These are phyloP conservation scores for Camellia oleifera DNA, from an alignment of 179 eudicot genomes.

Conservation along the genomic window DNA sequence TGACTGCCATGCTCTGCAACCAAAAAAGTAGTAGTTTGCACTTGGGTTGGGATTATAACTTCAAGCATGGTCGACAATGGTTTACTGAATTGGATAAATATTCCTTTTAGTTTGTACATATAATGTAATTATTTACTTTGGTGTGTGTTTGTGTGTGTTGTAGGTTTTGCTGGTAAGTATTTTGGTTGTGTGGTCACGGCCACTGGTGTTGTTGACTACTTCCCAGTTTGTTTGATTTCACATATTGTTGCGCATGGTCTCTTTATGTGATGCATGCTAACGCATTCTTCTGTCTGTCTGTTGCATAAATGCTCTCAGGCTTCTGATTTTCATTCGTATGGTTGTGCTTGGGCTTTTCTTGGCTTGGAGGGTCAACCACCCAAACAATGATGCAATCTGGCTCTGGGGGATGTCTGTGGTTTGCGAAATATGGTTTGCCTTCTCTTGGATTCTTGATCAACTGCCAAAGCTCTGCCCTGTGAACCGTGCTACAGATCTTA, in stretches of 20 bases:
- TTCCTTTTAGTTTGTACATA: background rate
- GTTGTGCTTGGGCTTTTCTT: conserved; percentile 72
- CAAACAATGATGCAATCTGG: conserved; percentile 86
- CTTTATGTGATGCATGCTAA: conserved; percentile 4
- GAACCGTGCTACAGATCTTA: conserved; percentile 87
- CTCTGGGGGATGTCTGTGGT: conserved; percentile 93
- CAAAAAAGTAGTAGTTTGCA: too few species aligned
- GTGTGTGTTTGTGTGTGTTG: background rate
- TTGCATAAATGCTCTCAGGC: conserved; percentile 36
- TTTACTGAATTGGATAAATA: background rate
- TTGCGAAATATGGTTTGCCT: conserved; percentile 92
- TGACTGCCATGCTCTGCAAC: too few species aligned
- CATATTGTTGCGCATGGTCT: background rate
- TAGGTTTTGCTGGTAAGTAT: background rate
- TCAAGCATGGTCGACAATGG: background rate
- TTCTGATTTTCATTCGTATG: conserved; percentile 63
- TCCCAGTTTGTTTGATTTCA: background rate
- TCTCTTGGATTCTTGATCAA: conserved; percentile 93
- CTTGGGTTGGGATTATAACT: background rate
- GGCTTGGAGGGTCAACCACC: conserved; percentile 69
- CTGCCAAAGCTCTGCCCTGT: conserved; percentile 81
- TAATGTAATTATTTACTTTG: too few species aligned
- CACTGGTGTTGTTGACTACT: background rate
- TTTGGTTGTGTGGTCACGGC: background rate
- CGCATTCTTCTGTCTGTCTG: conserved; percentile 12